Conservation (phyloP, 805 yeast genomes). For the Priceomyces haplophilus region DNA sequence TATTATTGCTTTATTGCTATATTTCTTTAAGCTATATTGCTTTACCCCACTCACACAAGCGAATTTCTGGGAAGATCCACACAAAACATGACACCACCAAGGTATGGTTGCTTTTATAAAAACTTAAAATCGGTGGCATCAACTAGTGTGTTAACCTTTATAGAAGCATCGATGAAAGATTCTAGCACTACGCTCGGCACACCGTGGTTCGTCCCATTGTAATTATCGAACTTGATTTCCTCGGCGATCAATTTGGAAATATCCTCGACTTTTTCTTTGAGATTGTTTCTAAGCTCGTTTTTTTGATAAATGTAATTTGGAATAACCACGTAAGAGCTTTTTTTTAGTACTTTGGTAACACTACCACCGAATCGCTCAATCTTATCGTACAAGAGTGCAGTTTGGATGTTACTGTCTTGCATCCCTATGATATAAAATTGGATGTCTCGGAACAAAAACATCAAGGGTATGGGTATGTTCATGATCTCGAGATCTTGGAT, state of each 20-base stretch:
- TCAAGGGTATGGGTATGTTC: slow-evolving; percentile 16
- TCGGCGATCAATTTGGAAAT: slow-evolving; percentile 16
- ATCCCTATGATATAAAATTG: slow-evolving; percentile 27
- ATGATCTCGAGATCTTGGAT: slow-evolving; percentile 12
- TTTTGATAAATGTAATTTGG: slow-evolving; percentile 12
- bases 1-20: no score
- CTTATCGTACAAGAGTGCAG: slow-evolving; percentile 21
- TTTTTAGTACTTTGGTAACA: slow-evolving; percentile 16
- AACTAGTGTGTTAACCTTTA: slow-evolving; percentile 20
- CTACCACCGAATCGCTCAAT: slow-evolving; percentile 46
- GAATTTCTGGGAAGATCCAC: no score
- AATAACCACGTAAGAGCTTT: slow-evolving; percentile 41
- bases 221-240: slow-evolving; percentile 11
- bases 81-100: no score
- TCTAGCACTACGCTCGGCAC: slow-evolving; percentile 37
- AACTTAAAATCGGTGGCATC: slow-evolving; percentile 31
- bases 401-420: slow-evolving; percentile 2
- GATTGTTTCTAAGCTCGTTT: slow-evolving; percentile 7
- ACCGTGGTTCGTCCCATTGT: slow-evolving; percentile 8
- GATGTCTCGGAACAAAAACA: slow-evolving; percentile 35
- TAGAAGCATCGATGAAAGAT: slow-evolving; percentile 29
- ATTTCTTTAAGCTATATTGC: no score
- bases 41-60: no score
- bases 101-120: slow-evolving; percentile 3
- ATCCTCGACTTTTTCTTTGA: slow-evolving; percentile 9